A percentile compares a stretch with the other conserved stretches of the same genome.
Conservation (phyloP, 1,284 basidiomycete genomes). For the Calocybe gambosa region DNA sequence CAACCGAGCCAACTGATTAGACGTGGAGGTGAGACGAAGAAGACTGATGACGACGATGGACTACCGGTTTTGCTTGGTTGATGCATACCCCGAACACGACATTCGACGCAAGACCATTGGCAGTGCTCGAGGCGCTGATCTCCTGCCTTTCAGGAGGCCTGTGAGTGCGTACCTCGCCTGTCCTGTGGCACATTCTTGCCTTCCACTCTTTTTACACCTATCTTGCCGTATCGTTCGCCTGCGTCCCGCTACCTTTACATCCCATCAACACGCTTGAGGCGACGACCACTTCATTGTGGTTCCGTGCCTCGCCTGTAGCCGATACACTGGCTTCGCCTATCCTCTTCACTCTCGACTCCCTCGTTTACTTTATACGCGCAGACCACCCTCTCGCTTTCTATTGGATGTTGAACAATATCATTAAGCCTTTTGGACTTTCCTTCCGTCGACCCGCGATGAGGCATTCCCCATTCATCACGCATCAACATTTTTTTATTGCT, state of each 20-base stretch:
- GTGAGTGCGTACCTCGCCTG: slow-evolving; percentile 46
- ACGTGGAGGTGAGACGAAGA: slow-evolving; percentile 21
- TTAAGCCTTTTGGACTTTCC: slow-evolving; percentile 20
- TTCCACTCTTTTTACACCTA: slow-evolving; percentile 33
- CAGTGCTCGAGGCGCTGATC: slow-evolving; percentile 45
- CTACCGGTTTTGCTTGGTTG: slow-evolving; percentile 30
- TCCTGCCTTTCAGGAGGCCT: slow-evolving; percentile 29
- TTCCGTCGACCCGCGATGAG: slow-evolving; percentile 11
- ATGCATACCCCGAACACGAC: slow-evolving; percentile 40
- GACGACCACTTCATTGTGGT: slow-evolving; percentile 75
- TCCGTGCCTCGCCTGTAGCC: slow-evolving; percentile 62
- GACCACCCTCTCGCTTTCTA: slow-evolving; percentile 9
- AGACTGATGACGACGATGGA: slow-evolving; percentile 39
- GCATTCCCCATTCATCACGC: slow-evolving; percentile 15
- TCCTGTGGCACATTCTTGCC: slow-evolving; percentile 49
- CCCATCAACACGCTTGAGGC: slow-evolving; percentile 54
- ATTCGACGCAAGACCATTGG: slow-evolving; percentile 61
- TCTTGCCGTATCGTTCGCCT: slow-evolving; percentile 34
- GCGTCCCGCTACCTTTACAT: slow-evolving; percentile 43
- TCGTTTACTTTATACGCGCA: slow-evolving; percentile 21
- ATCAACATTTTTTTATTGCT: slow-evolving; percentile 22
- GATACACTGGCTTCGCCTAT: slow-evolving; percentile 56
- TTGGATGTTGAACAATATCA: slow-evolving; percentile 21
- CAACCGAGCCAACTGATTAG: slow-evolving; percentile 12
- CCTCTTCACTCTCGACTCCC: slow-evolving; percentile 14